Conservation (phyloP, 352 stramenopile species). For the Globisporangium polare region DNA sequence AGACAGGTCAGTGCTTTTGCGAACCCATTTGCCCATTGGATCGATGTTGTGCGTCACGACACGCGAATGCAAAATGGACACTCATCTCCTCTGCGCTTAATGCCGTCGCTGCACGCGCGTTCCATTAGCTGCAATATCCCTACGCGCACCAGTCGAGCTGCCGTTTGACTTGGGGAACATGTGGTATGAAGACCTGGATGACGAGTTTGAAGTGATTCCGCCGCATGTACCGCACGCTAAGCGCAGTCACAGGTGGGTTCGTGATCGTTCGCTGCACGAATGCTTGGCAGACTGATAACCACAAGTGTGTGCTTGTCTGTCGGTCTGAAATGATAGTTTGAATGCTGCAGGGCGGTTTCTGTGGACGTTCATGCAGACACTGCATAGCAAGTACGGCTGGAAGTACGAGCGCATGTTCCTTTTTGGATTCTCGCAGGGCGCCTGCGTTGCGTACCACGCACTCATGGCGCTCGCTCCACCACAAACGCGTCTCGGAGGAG, state of each 20-base stretch:
- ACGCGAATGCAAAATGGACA: neutral
- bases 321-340: conserved; percentile 26
- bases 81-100: neutral
- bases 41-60: neutral
- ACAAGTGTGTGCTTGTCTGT: no score
- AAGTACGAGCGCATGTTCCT: conserved; percentile 49
- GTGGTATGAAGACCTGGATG: conserved; percentile 57
- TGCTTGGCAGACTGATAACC: no score
- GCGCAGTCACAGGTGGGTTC: conserved; percentile 42
- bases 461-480: conserved; percentile 27
- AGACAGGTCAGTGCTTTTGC: conserved; percentile 39
- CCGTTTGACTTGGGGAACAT: conserved; percentile 52
- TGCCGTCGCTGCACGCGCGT: neutral
- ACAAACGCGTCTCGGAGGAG: conserved; percentile 33
- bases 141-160: conserved; percentile 49
- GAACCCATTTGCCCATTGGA: neutral
- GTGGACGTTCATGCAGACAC: conserved; percentile 38
- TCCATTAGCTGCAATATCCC: conserved; percentile 34
- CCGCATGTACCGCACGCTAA: conserved; percentile 25
- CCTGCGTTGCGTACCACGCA: conserved; percentile 55
- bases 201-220: conserved; percentile 41
- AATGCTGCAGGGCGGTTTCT: conserved; percentile 29
- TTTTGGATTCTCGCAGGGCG: conserved; percentile 65
- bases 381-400: conserved; percentile 50
- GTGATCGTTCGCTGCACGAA: neutral